Evolutionary conservation across 352 stramenopile genomes (phyloP).

Genomic region (Globisporangium paroecandrum): DNA sequence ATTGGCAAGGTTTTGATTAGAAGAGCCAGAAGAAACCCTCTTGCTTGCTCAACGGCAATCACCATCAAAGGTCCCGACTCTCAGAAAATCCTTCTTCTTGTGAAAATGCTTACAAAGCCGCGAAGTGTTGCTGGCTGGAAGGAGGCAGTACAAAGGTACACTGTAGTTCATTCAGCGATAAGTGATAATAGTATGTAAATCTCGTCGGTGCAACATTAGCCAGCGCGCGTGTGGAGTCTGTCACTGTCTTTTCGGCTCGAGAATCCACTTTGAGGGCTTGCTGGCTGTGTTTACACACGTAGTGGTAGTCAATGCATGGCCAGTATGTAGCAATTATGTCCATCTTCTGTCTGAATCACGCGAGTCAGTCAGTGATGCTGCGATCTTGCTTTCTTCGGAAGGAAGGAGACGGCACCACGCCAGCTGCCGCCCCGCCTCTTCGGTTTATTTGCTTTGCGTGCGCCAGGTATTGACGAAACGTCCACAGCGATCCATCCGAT

Average conservation of each 20-base stretch:
- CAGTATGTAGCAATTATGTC: background rate
- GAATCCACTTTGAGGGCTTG: background rate
- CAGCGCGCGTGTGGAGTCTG: background rate
- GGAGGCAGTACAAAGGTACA: background rate
- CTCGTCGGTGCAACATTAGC: background rate
- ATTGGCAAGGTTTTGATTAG: background rate
- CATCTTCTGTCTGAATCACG: background rate
- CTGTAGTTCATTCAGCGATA: background rate
- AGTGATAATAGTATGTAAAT: background rate
- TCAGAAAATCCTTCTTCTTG: background rate
- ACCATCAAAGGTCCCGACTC: background rate
- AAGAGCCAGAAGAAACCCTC: background rate
- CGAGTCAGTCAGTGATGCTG: background rate
- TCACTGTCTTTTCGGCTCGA: background rate
- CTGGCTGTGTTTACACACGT: background rate
- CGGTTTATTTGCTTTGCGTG: background rate
- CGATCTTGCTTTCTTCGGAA: background rate
- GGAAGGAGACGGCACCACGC: background rate
- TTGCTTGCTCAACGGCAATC: background rate
- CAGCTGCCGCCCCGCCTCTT: background rate
- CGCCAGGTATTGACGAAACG: slow-evolving; percentile 1
- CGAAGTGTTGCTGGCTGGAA: background rate
- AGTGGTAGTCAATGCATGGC: background rate
- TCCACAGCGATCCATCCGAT: background rate
- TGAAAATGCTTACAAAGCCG: background rate